A percentile compares a stretch with the other conserved stretches of the same genome.
Conservation (phyloP, 495 filamentous ascomycete genomes). For the Aspergillus sclerotioniger region DNA sequence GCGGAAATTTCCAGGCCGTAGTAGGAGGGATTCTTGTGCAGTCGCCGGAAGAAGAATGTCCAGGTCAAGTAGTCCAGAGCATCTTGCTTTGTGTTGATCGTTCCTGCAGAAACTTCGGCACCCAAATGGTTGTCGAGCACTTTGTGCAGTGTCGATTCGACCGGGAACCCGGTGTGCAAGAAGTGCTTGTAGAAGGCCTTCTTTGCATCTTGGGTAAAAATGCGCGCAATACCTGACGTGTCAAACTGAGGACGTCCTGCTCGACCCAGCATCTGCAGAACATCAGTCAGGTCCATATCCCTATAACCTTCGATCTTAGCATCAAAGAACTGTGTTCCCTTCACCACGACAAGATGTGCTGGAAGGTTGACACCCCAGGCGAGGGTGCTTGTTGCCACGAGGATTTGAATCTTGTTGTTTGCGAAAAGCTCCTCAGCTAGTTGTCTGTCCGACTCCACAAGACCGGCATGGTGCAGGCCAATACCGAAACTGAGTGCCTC, state of each 20-base stretch:
- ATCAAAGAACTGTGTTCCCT: constrained; percentile 98
- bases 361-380: constrained; percentile 99
- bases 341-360: constrained; percentile 95
- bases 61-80: constrained; percentile 97
- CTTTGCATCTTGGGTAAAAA: constrained; percentile 96
- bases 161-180: constrained; percentile 94
- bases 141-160: constrained; percentile 94
- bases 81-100: constrained; percentile 91
- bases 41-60: constrained; percentile 97
- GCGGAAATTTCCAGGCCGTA: constrained; percentile 94
- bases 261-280: constrained; percentile 96
- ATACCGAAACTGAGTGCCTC: constrained; percentile 96
- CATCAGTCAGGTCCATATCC: constrained; percentile 98
- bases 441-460: constrained; percentile 90
- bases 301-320: constrained; percentile 97
- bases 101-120: constrained; percentile 91
- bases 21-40: constrained; percentile 98
- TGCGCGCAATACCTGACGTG: constrained; percentile 87
- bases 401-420: constrained; percentile 96
- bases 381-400: constrained; percentile 94
- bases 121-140: constrained; percentile 96
- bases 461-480: constrained; percentile 92
- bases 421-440: constrained; percentile 91
- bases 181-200: constrained; percentile 99
- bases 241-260: constrained; percentile 97